Evolutionary conservation across 1,284 basidiomycete genomes (phyloP).

Genomic region (Mycena citricolor): DNA sequence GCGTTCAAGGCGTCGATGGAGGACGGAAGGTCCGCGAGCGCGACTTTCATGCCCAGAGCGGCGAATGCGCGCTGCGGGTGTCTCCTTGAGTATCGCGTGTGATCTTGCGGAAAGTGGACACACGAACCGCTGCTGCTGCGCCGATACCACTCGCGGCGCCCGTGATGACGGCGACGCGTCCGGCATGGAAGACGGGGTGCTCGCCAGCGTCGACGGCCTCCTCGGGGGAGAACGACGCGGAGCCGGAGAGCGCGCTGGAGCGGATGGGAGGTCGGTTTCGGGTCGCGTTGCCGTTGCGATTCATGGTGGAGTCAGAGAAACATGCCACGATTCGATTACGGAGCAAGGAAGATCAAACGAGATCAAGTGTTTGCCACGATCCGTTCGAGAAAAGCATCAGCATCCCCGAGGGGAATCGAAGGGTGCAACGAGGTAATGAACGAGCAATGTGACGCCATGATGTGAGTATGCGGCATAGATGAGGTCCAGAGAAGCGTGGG

Average conservation of each 20-base stretch:
- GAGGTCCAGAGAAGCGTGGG: too few species aligned
- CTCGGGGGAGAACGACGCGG: slow-evolving; percentile 10
- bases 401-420: too few species aligned
- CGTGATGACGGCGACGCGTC: slow-evolving; percentile 79
- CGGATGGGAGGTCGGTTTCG: too few species aligned
- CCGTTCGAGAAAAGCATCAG: too few species aligned
- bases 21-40: slow-evolving; percentile 68
- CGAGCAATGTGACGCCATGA: too few species aligned
- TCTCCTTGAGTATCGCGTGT: too few species aligned
- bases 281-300: too few species aligned
- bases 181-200: slow-evolving; percentile 71
- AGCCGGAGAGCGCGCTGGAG: slow-evolving; percentile 16
- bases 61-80: slow-evolving; percentile 18
- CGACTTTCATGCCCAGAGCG: slow-evolving; percentile 67
- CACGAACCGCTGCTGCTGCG: slow-evolving; percentile 77
- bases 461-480: too few species aligned
- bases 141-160: slow-evolving; percentile 86
- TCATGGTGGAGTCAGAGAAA: too few species aligned
- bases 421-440: background rate
- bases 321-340: too few species aligned
- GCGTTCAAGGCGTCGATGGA: slow-evolving; percentile 44
- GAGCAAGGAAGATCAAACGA: too few species aligned
- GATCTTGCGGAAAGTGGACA: slow-evolving; percentile 19
- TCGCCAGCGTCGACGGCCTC: slow-evolving; percentile 39
- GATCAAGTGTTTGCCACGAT: too few species aligned